A percentile compares a stretch with the other conserved stretches of the same genome.
phyloP scores from a whole-genome alignment of 768 basidiomycete species.

The Crepidotus variabilis region DNA sequence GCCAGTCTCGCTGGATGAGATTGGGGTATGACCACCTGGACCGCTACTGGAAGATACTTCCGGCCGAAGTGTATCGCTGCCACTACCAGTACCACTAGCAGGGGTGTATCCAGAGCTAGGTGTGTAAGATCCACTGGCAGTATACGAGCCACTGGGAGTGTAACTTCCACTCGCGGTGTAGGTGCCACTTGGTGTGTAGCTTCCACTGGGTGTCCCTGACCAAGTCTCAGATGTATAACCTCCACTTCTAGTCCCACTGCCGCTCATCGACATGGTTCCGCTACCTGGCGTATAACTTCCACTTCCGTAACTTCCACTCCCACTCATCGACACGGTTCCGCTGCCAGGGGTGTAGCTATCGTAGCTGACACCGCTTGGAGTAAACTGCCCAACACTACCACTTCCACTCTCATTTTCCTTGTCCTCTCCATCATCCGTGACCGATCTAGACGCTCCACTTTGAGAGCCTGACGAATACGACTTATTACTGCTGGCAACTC shows the following conservation, averaged over 20 bases:
- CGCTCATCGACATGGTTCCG: slow-evolving; percentile 15
- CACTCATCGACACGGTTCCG: slow-evolving; percentile 14
- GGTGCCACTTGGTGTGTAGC: slow-evolving; percentile 14
- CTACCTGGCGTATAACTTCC: slow-evolving; percentile 1
- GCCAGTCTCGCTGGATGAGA: slow-evolving; percentile 44
- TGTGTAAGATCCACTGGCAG: slow-evolving; percentile 23
- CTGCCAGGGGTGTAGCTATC: neutral
- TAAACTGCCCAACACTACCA: slow-evolving; percentile 2
- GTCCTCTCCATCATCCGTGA: slow-evolving; percentile 45
- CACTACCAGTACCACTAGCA: slow-evolving; percentile 18
- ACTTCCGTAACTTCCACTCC: slow-evolving; percentile 19
- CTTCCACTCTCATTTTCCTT: slow-evolving; percentile 46
- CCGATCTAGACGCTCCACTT: slow-evolving; percentile 25
- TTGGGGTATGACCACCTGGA: slow-evolving; percentile 25
- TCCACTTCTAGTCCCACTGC: slow-evolving; percentile 25
- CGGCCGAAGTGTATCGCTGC: slow-evolving; percentile 12
- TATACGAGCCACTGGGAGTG: slow-evolving; percentile 17
- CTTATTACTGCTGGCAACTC: slow-evolving; percentile 38
- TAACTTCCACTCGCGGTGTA: slow-evolving; percentile 15
- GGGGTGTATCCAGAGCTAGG: slow-evolving; percentile 26
- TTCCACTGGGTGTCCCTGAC: slow-evolving; percentile 9
- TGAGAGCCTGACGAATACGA: slow-evolving; percentile 38
- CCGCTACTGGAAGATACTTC: slow-evolving; percentile 12
- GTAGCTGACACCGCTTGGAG: neutral
- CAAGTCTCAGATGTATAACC: slow-evolving; percentile 8